Percentiles rank a stretch among this genome's conserved stretches.
These are phyloP conservation scores for Cadophora luteo-olivacea DNA, from an alignment of 2,329 filamentous ascomycete species.

Conservation along the genomic window DNA sequence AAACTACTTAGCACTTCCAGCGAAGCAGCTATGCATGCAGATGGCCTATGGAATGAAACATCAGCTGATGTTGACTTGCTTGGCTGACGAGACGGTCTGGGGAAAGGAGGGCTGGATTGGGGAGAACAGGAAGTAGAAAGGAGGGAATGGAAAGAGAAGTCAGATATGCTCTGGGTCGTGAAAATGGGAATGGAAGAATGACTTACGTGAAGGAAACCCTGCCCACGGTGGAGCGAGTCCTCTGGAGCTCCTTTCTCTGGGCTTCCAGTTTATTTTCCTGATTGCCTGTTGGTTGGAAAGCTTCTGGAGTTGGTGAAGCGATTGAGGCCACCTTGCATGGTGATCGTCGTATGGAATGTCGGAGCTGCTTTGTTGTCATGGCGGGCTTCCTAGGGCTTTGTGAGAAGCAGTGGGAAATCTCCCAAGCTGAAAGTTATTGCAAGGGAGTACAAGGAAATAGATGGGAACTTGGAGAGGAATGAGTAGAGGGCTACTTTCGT, in stretches of 20 bases:
- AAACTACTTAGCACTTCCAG: background rate
- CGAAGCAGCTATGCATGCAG: background rate
- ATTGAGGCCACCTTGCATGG: background rate
- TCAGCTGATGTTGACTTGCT: background rate
- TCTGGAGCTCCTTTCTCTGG: too few relatives aligned
- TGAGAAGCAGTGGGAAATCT: background rate
- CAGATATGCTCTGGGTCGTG: too few relatives aligned
- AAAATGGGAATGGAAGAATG: too few relatives aligned
- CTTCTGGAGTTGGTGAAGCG: background rate
- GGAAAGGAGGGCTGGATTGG: too few relatives aligned
- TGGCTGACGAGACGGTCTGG: too few relatives aligned
- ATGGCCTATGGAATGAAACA: background rate
- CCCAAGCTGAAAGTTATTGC: background rate
- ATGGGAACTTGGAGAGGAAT: background rate
- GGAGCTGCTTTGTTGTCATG: background rate
- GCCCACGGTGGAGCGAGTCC: too few relatives aligned
- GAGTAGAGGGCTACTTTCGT: background rate
- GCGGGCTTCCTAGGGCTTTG: background rate
- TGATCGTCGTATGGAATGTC: background rate
- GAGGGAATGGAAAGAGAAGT: too few relatives aligned
- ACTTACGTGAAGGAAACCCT: too few relatives aligned
- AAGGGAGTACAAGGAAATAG: background rate
- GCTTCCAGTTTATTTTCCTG: background rate
- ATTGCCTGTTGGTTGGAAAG: background rate
- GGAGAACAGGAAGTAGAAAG: too few relatives aligned